Percentiles rank a stretch among this genome's conserved stretches.
Conservation (phyloP, 371 early-diverging fungal species). For the Mortierella sp. region DNA sequence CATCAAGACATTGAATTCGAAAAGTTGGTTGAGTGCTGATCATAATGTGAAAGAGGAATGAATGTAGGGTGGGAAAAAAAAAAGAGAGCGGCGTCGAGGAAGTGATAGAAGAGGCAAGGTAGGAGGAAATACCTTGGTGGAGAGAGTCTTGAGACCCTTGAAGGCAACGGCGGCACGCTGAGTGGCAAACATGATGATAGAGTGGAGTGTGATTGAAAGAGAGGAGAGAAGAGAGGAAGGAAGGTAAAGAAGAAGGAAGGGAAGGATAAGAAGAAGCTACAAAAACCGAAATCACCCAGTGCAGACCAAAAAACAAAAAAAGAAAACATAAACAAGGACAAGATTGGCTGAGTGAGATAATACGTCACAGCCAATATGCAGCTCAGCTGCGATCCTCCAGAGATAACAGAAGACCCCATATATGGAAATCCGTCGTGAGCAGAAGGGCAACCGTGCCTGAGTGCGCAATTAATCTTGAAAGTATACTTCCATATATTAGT, state of each 20-base stretch:
- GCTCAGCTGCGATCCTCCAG: not conserved
- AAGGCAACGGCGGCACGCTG: slow-evolving; percentile 48
- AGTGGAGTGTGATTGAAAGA: not conserved
- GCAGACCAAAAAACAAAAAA: slow-evolving; percentile 2
- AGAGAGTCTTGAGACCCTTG: slow-evolving; percentile 55
- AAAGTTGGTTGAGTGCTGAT: not conserved
- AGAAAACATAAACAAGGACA: slow-evolving; percentile 8
- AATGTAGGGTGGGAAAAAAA: slow-evolving; percentile 14
- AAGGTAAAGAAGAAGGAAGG: slow-evolving; percentile 14
- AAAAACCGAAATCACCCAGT: not conserved
- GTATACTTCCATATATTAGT: not conserved
- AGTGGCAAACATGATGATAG: slow-evolving; percentile 44
- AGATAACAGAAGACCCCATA: slow-evolving; percentile 14
- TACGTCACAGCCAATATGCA: slow-evolving; percentile 5
- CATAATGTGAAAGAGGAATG: not conserved
- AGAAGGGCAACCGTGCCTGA: not conserved
- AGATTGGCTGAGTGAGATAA: slow-evolving; percentile 16
- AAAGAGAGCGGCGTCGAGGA: too few species aligned
- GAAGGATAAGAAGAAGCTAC: slow-evolving; percentile 15
- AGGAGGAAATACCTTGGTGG: slow-evolving; percentile 34
- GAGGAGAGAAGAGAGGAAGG: slow-evolving; percentile 9
- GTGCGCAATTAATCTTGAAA: not conserved
- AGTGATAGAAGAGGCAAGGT: not conserved
- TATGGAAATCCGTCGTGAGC: slow-evolving; percentile 1
- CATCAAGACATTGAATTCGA: slow-evolving; percentile 4